Conservation (phyloP, 2,329 filamentous ascomycete species). For the Cyphellophora attinorum region DNA sequence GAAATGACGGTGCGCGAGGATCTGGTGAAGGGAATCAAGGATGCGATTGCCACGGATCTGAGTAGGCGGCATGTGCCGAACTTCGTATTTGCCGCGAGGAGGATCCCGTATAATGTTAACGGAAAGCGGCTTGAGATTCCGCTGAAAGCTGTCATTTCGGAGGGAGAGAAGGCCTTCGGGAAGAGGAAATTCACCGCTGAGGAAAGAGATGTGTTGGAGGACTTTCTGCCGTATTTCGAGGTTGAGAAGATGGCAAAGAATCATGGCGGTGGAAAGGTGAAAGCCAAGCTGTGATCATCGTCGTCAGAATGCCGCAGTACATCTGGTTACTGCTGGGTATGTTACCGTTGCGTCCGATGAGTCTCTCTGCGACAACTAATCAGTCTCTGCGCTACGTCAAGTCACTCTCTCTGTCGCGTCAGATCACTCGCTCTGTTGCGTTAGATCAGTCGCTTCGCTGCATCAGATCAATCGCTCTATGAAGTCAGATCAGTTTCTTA, state of each 20-base stretch:
- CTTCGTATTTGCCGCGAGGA: conserved; percentile 7
- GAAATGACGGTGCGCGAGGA: conserved; percentile 6
- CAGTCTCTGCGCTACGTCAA: too few species aligned
- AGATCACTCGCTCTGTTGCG: too few species aligned
- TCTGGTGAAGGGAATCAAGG: conserved; percentile 52
- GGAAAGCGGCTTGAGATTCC: conserved; percentile 13
- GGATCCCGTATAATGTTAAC: conserved; percentile 12
- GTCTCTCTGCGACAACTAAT: too few species aligned
- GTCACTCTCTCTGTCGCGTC: too few species aligned
- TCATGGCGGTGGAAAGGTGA: background rate
- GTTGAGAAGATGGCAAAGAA: conserved; percentile 5
- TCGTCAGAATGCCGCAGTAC: too few species aligned
- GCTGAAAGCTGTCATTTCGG: conserved; percentile 4
- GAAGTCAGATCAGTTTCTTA: too few species aligned
- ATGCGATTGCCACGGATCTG: conserved; percentile 54
- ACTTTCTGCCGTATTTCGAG: conserved; percentile 6
- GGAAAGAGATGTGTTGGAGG: conserved; percentile 4
- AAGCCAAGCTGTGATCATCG: background rate
- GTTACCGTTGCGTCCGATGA: too few species aligned
- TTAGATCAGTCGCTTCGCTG: too few species aligned
- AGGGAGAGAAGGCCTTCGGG: conserved; percentile 2
- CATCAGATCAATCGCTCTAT: too few species aligned
- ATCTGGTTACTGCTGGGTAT: too few species aligned
- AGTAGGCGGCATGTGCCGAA: conserved; percentile 32
- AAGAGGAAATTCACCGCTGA: conserved; percentile 5